Evolutionary conservation across 345 rosid species (phyloP).

Genomic region (Nasturtium officinale): DNA sequence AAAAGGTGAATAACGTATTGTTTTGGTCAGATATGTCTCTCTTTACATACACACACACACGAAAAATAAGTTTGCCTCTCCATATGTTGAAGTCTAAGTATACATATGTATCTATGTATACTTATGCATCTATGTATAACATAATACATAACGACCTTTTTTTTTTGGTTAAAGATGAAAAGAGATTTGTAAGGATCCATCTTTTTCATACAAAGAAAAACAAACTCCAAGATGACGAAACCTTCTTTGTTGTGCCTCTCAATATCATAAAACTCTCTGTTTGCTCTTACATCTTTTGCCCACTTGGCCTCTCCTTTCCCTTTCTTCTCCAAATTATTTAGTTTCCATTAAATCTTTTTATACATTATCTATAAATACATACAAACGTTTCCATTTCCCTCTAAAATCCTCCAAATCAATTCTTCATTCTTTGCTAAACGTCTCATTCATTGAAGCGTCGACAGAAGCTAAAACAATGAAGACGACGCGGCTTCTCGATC

Average conservation of each 20-base stretch:
- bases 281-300: conserved; percentile 25
- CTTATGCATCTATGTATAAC: background rate
- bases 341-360: conserved; percentile 1
- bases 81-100: conserved; percentile 9
- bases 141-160: no score
- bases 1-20: background rate
- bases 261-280: conserved; percentile 10
- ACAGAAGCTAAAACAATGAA: conserved; percentile 8
- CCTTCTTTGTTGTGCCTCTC: conserved; percentile 26
- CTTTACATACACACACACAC: conserved; percentile 9
- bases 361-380: background rate
- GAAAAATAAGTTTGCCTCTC: conserved; percentile 3
- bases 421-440: background rate
- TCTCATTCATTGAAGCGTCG: no score
- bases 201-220: conserved; percentile 15
- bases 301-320: conserved; percentile 42
- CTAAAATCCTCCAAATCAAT: conserved; percentile 6
- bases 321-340: conserved; percentile 30
- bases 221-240: conserved; percentile 13
- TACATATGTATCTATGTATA: no score
- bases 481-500: background rate
- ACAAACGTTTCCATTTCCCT: conserved; percentile 28
- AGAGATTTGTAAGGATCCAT: conserved; percentile 9
- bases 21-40: conserved; percentile 19
- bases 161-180: background rate